Evolutionary conservation across 1,139 yeast species (phyloP), one percentile per base, ranked within the genome.

Genomic region (Kodamaea alishanica): DNA sequence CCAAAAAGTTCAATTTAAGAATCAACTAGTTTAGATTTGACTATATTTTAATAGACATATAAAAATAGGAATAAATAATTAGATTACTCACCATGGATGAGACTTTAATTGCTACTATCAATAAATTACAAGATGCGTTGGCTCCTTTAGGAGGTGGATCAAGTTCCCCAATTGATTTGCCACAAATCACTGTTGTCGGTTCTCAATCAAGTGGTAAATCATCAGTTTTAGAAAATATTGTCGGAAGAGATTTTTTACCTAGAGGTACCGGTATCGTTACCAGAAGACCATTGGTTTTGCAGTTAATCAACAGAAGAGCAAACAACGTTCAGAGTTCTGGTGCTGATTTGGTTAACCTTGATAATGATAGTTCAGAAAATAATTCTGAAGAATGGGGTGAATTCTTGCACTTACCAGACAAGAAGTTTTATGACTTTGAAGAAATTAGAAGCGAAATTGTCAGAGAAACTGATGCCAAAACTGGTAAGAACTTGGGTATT

Each of bases 361-460:
- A 41, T 23, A 41, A 41, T 33, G 44, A 41, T 30, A 28, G 27
- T n/a, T 31, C 39, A 9, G 96, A 87, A 59, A 86, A 87, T 61
- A 89, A 89, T 57, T 77, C 76, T 35, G 94, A 87, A 48, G 98
- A 92, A 68, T 92, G 97, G 97, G 98, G 98, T 49, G 98, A 92
- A 64, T 92, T 92, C 61, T 76, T 92, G 51, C 98, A 92, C 61
- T 63, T 90, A 42, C 97, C 97, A 34, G 85, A 84, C 47, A 87
- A 86, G 69, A 86, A 86, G 61, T 84, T 88, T 63, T 84, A 70
- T 67, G 85, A 90, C 60, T 92, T 92, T 61, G 92, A 88, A 59
- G 95, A 89, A 47, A 90, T 92, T 55, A 79, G 97, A 61, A 70
- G 77, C 45, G 98, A 92, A 61, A 92, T 92, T 55, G 94, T 89